A percentile compares a stretch with the other conserved stretches of the same genome.
Evolutionary conservation across 176 grass and related monocot species (phyloP).

Genomic region (Carex cristatella): DNA sequence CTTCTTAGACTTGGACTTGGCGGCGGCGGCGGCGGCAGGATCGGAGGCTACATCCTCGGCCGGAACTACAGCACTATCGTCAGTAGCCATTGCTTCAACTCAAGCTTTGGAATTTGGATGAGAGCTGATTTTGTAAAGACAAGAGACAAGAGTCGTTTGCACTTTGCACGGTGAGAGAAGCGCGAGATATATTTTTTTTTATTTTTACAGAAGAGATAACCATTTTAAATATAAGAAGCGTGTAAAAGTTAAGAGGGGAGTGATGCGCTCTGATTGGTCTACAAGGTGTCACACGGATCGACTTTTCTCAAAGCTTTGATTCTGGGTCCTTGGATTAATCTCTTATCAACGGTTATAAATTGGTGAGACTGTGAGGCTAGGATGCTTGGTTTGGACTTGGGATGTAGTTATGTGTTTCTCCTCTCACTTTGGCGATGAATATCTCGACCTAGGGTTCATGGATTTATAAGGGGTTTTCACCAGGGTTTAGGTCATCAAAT

Average conservation of each 20-base stretch:
- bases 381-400: background rate
- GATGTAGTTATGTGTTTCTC: constrained; percentile 27
- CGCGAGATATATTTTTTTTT: background rate
- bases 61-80: background rate
- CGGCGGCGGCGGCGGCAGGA: background rate
- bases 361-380: background rate
- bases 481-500: background rate
- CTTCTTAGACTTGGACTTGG: constrained; percentile 37
- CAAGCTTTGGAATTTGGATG: background rate
- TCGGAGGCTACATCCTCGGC: constrained; percentile 5
- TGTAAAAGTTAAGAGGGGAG: background rate
- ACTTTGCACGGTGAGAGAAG: background rate
- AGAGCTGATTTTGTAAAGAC: background rate
- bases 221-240: constrained; percentile 40
- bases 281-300: constrained; percentile 42
- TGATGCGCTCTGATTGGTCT: constrained; percentile 32
- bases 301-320: background rate
- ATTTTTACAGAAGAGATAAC: background rate
- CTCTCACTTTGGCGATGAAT: background rate
- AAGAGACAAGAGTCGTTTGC: background rate
- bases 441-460: background rate
- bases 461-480: background rate
- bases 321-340: background rate
- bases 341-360: background rate
- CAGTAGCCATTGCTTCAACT: background rate